Base-by-base conservation (phyloP, 2,329 filamentous ascomycete genomes). In the Triangularia verruculosa region DNA sequence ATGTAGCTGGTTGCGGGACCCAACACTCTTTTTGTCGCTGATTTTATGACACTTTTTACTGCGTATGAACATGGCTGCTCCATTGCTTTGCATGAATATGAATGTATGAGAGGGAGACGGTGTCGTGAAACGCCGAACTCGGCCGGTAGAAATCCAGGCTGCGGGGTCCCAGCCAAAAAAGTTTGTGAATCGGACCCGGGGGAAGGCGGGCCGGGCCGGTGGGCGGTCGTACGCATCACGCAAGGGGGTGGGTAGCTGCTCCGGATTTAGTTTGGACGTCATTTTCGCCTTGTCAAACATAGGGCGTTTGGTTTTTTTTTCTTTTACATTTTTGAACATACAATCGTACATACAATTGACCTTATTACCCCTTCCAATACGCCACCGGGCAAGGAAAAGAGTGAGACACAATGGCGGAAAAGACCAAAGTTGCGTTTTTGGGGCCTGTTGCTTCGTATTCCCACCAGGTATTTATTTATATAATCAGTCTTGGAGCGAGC, bases 371-470 rank as follows among this genome's bases (percentile, higher is more conserved):
- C 7, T 53, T 15, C 24, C n/a, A 24, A 53, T 24, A 17, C 3
- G n/a, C 51, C 13, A 27, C 51, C 51, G 15, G 20, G 2, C 15
- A 39, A 25, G n/a, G 22, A 27, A 22, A n/a, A 39, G 34, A 39
- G 3, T 15, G 4, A 39, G 8, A 3, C 17, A 47, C n/a, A 9
- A 54, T 54, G 51, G 11, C 51, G n/a, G 24, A 54, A 13, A 54
- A 54, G 25, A 27, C 25, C 13, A 27, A 60, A 11, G 70, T 72
- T 22, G 70, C 71, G 27, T 72, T 71, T 55, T 62, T 72, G 17
- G 71, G 71, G 8, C 70, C 71, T 2, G 9, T 67, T 15, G 63
- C 68, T 27, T 70, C 70, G 0, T 72, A 72, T 56, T 67, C 71
- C n/a, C 70, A 72, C 54, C 70, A 71, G 67, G 71, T 70, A 67